phyloP scores from a whole-genome alignment of 257 asterid genomes.

The Marsdenia floribunda region DNA sequence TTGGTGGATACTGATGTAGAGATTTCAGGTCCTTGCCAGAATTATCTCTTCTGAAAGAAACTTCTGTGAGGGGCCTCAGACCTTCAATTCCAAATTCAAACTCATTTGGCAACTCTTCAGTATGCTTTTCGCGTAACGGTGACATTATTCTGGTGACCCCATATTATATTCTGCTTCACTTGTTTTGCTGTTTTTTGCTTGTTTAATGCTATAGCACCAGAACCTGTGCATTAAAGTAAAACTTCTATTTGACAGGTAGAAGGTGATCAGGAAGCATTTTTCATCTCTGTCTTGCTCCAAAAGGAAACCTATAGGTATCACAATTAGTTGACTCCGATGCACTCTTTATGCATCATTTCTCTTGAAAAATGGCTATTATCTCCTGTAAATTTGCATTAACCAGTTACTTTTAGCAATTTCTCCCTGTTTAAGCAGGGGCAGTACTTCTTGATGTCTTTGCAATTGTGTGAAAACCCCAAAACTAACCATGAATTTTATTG shows the following conservation, averaged over 20 bases:
- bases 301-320: conserved; percentile 65
- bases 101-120: conserved; percentile 36
- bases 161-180: conserved; percentile 1
- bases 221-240: conserved; percentile 4
- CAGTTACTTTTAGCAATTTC: not conserved
- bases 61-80: conserved; percentile 58
- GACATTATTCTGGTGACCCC: conserved; percentile 62
- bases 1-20: conserved; percentile 8
- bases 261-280: conserved; percentile 70
- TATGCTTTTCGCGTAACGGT: conserved; percentile 65
- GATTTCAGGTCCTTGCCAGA: conserved; percentile 84
- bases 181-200: not conserved
- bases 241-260: conserved; percentile 47
- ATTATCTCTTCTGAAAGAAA: conserved; percentile 70
- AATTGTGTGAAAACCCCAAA: not conserved
- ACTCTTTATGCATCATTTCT: not conserved
- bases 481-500: not conserved
- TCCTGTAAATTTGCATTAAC: not conserved
- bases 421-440: not conserved
- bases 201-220: not conserved
- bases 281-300: conserved; percentile 55
- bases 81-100: conserved; percentile 47
- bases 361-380: not conserved
- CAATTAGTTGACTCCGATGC: not conserved
- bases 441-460: not conserved